These are phyloP conservation scores for Malbranchea zuffiana DNA, from an alignment of 2,329 filamentous ascomycete species.

Conservation along the genomic window DNA sequence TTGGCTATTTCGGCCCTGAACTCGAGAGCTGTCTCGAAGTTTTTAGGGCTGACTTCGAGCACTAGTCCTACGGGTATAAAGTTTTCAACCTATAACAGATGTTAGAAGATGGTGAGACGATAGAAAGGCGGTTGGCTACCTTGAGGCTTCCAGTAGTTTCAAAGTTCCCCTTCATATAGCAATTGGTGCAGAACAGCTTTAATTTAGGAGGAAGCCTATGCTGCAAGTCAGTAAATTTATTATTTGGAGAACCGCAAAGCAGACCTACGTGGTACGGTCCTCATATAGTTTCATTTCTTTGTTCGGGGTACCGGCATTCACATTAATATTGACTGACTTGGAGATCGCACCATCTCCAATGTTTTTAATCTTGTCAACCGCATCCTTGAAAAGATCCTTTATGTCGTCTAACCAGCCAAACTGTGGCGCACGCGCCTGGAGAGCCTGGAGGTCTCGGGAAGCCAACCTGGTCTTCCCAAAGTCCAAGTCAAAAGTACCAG, in stretches of 20 bases:
- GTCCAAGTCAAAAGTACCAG: conserved; percentile 18
- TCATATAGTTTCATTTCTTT: conserved; percentile 17
- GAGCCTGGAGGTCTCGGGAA: not conserved
- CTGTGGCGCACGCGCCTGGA: conserved; percentile 3
- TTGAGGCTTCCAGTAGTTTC: conserved; percentile 18
- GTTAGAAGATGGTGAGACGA: not conserved
- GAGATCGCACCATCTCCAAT: conserved; percentile 13
- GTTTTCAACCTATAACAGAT: conserved; percentile 13
- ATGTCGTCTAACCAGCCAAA: conserved; percentile 11
- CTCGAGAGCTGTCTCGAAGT: conserved; percentile 16
- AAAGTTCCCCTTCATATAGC: conserved; percentile 20
- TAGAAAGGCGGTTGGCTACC: conserved; percentile 12
- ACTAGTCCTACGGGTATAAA: conserved; percentile 13
- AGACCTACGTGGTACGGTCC: conserved; percentile 13
- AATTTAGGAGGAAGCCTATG: conserved; percentile 12
- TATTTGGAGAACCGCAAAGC: not conserved
- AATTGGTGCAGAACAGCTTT: conserved; percentile 19
- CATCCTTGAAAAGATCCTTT: conserved; percentile 11
- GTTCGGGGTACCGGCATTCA: conserved; percentile 16
- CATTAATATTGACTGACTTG: conserved; percentile 16
- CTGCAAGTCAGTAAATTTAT: not conserved
- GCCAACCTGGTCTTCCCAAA: conserved; percentile 16
- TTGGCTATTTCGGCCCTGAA: conserved; percentile 14
- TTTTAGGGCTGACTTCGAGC: conserved; percentile 15
- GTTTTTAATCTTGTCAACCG: conserved; percentile 11